Base-by-base conservation (phyloP, 2,329 filamentous ascomycete species). In the Talaromyces albobiverticillius region DNA sequence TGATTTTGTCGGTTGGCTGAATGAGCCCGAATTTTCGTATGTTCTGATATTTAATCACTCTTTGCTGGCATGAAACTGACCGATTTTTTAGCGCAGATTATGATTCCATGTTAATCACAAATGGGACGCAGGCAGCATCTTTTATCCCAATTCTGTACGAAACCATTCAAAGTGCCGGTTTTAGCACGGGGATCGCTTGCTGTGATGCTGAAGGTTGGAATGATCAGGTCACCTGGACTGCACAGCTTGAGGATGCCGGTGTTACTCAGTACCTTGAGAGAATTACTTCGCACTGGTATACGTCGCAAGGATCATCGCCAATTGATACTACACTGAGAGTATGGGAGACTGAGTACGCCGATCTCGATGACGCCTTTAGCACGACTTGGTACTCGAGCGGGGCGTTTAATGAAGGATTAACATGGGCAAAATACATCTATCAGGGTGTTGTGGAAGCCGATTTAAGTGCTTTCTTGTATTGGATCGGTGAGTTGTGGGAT, bases 1-100 rank as follows among this genome's bases (percentile, higher is more conserved):
- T 40, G 74, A 75, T 1, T 75, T 78, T 51, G 62, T 79, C 2
- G 77, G 77, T 11, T 79, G 78, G 56, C 62, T 79, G 38, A 79
- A 79, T 60, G 77, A 79, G 60, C 76, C 75, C 1, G 72, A 77
- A 43, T 70, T 36, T 62, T 11, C 9, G 46, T 48, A 25, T 34
- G 46, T 48, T 8, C 5, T 29, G 26, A 5, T 5, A 5, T 29
- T 10, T 29, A 5, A 10, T 29, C 5, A 5, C 13, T 7, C 14
- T 40, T 13, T 40, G 14, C 6, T 40, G 14, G n/a, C 26, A 5
- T 29, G 26, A 6, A 29, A 29, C 26, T 29, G 10, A 29, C 10
- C 26, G 10, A n/a, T n/a, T n/a, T 29, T 6, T 25, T 29, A 48
- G 46, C 16, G 11, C 31, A 14, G 46, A 20, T 10, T 48, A 48